Percentiles rank a stretch among this genome's conserved stretches.
These are phyloP conservation scores for Wallacemonas sp. DNA, from an alignment of 208 protist genomes.

Conservation along the genomic window DNA sequence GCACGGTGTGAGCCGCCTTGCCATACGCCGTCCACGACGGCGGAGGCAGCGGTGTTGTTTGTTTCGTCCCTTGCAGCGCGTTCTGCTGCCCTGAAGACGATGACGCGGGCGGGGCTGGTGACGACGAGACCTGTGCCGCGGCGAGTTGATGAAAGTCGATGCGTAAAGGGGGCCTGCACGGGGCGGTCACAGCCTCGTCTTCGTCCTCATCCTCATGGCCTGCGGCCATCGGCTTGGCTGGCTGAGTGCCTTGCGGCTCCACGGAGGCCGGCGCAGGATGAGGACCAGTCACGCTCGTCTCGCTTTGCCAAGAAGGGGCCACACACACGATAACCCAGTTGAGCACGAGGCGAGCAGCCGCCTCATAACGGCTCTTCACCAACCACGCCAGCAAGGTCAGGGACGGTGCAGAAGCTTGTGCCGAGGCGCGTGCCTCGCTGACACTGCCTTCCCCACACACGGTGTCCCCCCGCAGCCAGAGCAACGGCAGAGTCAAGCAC, in stretches of 20 bases:
- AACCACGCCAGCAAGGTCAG: constrained; percentile 5
- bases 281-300: no score
- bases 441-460: no score
- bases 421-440: no score
- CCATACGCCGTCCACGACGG: background rate
- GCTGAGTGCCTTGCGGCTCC: no score
- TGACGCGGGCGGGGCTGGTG: background rate
- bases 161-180: background rate
- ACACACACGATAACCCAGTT: background rate
- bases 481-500: background rate
- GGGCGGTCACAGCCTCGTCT: background rate
- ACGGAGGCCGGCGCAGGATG: no score
- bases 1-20: background rate
- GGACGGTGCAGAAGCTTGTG: no score
- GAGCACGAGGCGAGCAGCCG: background rate
- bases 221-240: background rate
- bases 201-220: background rate
- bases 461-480: no score
- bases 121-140: background rate
- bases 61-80: no score
- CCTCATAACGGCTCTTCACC: background rate
- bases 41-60: no score
- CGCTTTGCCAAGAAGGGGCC: background rate
- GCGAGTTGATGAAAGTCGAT: constrained; percentile 2
- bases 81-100: background rate